phyloP scores from a whole-genome alignment of 2,329 filamentous ascomycete genomes.

The Hypoxylon sp. region DNA sequence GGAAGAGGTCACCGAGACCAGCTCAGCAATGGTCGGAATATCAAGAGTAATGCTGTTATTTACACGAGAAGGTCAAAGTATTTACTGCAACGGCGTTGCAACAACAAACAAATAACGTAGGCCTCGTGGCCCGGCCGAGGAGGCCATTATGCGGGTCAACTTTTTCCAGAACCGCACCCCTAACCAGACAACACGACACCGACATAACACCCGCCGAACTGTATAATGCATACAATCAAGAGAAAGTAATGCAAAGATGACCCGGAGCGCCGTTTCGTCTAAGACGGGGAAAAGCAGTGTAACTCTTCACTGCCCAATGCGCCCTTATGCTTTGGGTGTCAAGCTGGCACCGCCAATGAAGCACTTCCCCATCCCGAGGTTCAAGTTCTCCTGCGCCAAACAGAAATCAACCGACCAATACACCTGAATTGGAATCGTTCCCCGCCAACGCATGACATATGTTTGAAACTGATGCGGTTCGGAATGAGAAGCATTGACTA shows the following conservation, averaged over 20 bases:
- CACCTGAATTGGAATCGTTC: conserved; percentile 30
- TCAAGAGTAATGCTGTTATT: conserved; percentile 36
- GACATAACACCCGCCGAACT: conserved; percentile 40
- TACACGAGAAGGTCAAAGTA: conserved; percentile 41
- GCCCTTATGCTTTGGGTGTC: conserved; percentile 42
- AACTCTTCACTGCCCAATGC: conserved; percentile 46
- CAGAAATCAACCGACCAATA: conserved; percentile 39
- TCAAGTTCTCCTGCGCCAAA: conserved; percentile 42
- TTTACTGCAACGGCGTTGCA: conserved; percentile 41
- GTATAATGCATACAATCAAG: conserved; percentile 44
- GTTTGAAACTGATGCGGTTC: conserved; percentile 25
- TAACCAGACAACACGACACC: conserved; percentile 36
- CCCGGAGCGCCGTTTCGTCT: conserved; percentile 45
- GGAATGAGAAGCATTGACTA: conserved; percentile 28
- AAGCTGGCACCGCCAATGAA: conserved; percentile 44
- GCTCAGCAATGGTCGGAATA: conserved; percentile 30
- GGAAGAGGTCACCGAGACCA: conserved; percentile 20
- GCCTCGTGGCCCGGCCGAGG: conserved; percentile 36
- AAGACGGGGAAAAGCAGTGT: conserved; percentile 42
- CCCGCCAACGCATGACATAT: conserved; percentile 26
- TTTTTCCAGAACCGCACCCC: conserved; percentile 42
- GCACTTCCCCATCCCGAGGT: conserved; percentile 36
- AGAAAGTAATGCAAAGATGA: conserved; percentile 42
- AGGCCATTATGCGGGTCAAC: conserved; percentile 36
- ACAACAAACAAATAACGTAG: conserved; percentile 36